phyloP scores from a whole-genome alignment of 441 rosid species.

The Flueggea neowawraea region DNA sequence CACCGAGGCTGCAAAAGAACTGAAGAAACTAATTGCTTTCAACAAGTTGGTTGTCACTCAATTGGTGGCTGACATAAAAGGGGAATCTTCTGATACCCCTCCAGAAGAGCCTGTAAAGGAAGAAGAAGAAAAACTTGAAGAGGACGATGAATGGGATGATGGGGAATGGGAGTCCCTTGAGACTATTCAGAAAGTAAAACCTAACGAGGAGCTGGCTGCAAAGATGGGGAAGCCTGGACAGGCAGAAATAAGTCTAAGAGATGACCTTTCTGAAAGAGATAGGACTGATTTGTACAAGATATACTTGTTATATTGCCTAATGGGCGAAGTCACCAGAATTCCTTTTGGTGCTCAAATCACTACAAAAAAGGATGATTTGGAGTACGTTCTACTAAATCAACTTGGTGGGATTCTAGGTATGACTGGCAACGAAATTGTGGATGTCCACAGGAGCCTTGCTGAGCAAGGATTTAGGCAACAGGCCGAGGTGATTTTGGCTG shows the following conservation, averaged over 20 bases:
- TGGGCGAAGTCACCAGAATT: constrained; percentile 70
- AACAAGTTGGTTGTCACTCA: constrained; percentile 74
- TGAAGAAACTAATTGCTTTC: constrained; percentile 82
- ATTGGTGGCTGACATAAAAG: constrained; percentile 86
- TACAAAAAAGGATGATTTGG: constrained; percentile 71
- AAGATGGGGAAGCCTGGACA: constrained; percentile 72
- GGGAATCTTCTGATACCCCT: constrained; percentile 60
- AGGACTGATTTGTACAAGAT: constrained; percentile 81
- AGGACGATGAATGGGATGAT: constrained; percentile 66
- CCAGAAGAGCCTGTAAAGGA: constrained; percentile 38
- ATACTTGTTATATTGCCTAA: constrained; percentile 75
- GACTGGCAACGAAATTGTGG: constrained; percentile 65
- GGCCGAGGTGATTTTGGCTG: constrained; percentile 97
- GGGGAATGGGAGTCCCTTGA: constrained; percentile 76
- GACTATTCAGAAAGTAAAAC: constrained; percentile 70
- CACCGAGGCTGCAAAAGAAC: constrained; percentile 74
- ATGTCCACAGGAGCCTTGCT: constrained; percentile 76
- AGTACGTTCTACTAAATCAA: constrained; percentile 69
- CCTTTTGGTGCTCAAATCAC: constrained; percentile 83
- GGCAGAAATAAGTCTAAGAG: constrained; percentile 84
- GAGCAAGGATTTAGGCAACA: constrained; percentile 92
- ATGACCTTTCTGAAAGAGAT: constrained; percentile 83
- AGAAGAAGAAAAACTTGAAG: constrained; percentile 32
- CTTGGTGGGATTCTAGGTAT: constrained; percentile 90
- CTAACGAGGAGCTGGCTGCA: constrained; percentile 55